Evolutionary conservation across 805 yeast genomes (phyloP), one percentile per base, ranked within the genome.

Genomic region (Torulaspora quercuum): DNA sequence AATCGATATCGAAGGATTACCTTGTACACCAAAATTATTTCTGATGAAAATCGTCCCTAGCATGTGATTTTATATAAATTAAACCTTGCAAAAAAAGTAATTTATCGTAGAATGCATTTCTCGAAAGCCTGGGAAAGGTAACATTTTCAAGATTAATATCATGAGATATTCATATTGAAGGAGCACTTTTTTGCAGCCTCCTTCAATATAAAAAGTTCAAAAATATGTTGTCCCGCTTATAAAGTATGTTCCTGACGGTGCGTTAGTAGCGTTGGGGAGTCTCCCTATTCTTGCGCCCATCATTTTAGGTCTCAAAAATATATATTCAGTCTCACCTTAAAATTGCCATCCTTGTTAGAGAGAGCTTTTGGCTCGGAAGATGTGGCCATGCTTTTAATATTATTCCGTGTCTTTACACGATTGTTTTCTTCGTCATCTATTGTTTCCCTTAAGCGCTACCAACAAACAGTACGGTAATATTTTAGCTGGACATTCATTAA

Each of bases 361-460:
- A 31, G 7, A 11, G 26, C 5, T 38, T 38, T 23, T 33, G 33
- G 37, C 26, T 32, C 12, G 41, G 41, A 9, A 37, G 20, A 23
- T 33, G 8, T 25, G 37, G 42, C 20, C 33, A 38, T 33, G 37
- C 25, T 11, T 15, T 38, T 23, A 38, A 38, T 18, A 28, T 28
- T 18, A 18, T 33, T 17, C 17, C 42, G 6, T 32, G 42, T 19
- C 17, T 38, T 7, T 33, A 28, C 31, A 38, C 33, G 28, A 13
- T 33, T 7, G 42, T 29, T 12, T 38, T 33, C 18, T 33, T 33
- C 14, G 42, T 33, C 14, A 38, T 38, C 11, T 38, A 38, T 25
- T 38, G 42, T 16, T 38, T 38, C 22, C 42, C 42, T 6, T 38
- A 38, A 21, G 16, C 38, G 13, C 21, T 33, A 7, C 38, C 38